phyloP scores from a whole-genome alignment of 2,329 filamentous ascomycete species.

The Myriosclerotinia scirpicola region DNA sequence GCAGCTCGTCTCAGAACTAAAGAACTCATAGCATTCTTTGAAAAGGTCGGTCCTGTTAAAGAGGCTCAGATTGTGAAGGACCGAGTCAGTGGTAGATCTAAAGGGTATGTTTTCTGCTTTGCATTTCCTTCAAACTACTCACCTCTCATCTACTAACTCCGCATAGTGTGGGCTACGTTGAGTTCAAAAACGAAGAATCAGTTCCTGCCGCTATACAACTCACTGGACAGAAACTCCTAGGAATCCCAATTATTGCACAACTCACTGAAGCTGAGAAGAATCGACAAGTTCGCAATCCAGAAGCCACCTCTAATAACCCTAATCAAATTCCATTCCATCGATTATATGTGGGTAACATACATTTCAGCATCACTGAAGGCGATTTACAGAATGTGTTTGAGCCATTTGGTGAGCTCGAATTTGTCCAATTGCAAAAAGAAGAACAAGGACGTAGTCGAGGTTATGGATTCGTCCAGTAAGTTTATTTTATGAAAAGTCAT shows the following conservation, averaged over 20 bases:
- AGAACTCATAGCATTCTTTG: constrained; percentile 92
- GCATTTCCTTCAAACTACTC: constrained; percentile 5
- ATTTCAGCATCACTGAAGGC: constrained; percentile 97
- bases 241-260: constrained; percentile 97
- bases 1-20: constrained; percentile 89
- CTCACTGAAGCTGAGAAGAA: constrained; percentile 99
- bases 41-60: constrained; percentile 90
- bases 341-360: constrained; percentile 98
- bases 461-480: constrained; percentile 98
- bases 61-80: constrained; percentile 99
- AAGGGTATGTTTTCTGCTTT: constrained; percentile 66
- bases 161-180: constrained; percentile 92
- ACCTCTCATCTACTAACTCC: constrained; percentile 46
- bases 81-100: constrained; percentile 91
- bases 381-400: constrained; percentile 96
- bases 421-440: constrained; percentile 96
- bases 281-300: constrained; percentile 84
- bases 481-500: constrained; percentile 35
- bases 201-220: constrained; percentile 92
- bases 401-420: constrained; percentile 96
- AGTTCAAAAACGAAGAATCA: constrained; percentile 95
- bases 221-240: constrained; percentile 97
- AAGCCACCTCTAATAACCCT: constrained; percentile 64
- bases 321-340: constrained; percentile 94
- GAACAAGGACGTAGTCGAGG: constrained; percentile 87